These are phyloP conservation scores for Penicillium subrubescens DNA, from an alignment of 495 filamentous ascomycete genomes.

Conservation along the genomic window DNA sequence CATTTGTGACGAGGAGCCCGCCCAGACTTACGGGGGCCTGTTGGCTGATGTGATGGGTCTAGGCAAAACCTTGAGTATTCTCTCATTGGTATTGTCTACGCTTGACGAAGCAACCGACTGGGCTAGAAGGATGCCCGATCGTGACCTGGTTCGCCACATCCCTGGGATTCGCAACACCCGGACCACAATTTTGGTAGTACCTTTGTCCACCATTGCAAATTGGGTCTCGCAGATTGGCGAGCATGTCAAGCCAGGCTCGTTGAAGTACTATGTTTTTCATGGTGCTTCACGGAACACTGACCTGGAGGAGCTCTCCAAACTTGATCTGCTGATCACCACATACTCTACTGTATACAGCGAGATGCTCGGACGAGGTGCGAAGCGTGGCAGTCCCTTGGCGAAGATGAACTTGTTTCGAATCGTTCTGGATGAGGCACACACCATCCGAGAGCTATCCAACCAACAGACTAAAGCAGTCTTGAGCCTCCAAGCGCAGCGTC, in stretches of 20 bases:
- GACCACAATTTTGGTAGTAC: conserved; percentile 86
- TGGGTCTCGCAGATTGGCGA: conserved; percentile 89
- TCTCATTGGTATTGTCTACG: conserved; percentile 71
- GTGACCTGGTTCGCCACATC: conserved; percentile 32
- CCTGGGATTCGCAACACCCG: conserved; percentile 66
- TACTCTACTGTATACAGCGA: conserved; percentile 88
- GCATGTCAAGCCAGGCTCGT: conserved; percentile 63
- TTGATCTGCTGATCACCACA: conserved; percentile 87
- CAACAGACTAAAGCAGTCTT: conserved; percentile 82
- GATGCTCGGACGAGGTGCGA: conserved; percentile 60
- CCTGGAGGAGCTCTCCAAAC: conserved; percentile 64
- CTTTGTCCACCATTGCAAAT: conserved; percentile 85
- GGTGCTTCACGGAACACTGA: conserved; percentile 72
- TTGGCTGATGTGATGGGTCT: conserved; percentile 98
- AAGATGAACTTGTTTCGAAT: conserved; percentile 90
- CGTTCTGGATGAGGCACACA: conserved; percentile 93
- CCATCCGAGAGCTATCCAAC: conserved; percentile 82
- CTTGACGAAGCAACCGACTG: conserved; percentile 61
- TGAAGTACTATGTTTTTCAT: conserved; percentile 82
- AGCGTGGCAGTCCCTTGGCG: conserved; percentile 67
- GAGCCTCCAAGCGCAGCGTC: conserved; percentile 74
- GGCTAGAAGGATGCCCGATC: conserved; percentile 29
- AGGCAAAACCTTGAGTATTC: conserved; percentile 88
- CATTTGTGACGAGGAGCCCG: conserved; percentile 61
- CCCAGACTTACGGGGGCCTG: conserved; percentile 79